Evolutionary conservation across 306 rosid species (phyloP).

Genomic region (Pterocarpus santalinus): DNA sequence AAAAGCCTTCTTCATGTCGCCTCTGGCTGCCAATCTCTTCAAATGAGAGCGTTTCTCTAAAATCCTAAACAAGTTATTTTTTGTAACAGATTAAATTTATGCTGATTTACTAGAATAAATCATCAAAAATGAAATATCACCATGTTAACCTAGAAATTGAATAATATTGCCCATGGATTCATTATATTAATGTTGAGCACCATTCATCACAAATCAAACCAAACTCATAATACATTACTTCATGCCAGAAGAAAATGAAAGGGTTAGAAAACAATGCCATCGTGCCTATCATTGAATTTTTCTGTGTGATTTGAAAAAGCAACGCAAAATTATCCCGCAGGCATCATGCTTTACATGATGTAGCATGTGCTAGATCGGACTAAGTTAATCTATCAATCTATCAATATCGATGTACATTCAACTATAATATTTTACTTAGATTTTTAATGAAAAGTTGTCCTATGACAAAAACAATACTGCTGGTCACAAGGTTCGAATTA

Average conservation of each 20-base stretch:
- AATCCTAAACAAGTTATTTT: neutral
- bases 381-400: neutral
- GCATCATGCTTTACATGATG: neutral
- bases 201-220: neutral
- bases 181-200: neutral
- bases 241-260: neutral
- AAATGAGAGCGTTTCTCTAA: slow-evolving; percentile 17
- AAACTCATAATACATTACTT: slow-evolving; percentile 7
- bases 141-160: neutral
- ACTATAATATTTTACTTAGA: neutral
- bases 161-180: neutral
- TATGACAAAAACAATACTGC: neutral
- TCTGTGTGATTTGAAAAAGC: neutral
- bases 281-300: neutral
- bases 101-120: neutral
- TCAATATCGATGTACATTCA: neutral
- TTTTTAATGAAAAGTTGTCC: neutral
- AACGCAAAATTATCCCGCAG: neutral
- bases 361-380: neutral
- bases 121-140: neutral
- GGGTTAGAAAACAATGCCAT: too few species aligned
- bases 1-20: slow-evolving; percentile 72
- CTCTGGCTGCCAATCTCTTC: slow-evolving; percentile 60
- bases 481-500: neutral
- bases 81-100: neutral